phyloP scores from a whole-genome alignment of 768 basidiomycete species.

The Leccinum barrowsii region DNA sequence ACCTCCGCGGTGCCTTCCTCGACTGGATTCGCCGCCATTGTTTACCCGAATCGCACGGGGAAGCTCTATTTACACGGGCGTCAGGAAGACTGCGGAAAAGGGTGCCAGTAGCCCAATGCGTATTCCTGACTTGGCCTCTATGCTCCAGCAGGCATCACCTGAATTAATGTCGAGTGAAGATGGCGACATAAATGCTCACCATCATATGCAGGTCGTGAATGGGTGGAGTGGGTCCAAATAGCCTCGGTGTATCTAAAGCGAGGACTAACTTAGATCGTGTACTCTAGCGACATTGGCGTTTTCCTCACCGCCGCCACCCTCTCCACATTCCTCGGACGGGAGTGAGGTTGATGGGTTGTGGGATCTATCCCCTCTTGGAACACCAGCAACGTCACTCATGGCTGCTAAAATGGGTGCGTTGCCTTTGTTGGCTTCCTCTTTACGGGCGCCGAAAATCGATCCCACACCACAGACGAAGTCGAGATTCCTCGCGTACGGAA shows the following conservation, averaged over 20 bases:
- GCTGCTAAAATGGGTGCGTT: conserved; percentile 50
- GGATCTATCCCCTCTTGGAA: conserved; percentile 44
- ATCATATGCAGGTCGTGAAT: conserved; percentile 56
- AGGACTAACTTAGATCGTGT: conserved; percentile 6
- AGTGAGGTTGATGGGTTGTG: conserved; percentile 55
- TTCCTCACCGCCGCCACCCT: conserved; percentile 39
- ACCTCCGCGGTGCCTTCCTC: conserved; percentile 24
- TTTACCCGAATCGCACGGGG: conserved; percentile 36
- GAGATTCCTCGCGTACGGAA: conserved; percentile 51
- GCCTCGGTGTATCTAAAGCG: neutral
- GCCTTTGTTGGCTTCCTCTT: neutral
- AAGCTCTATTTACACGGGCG: neutral
- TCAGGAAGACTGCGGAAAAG: neutral
- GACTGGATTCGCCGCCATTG: conserved; percentile 39
- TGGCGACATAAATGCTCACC: conserved; percentile 37
- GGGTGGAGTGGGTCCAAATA: conserved; percentile 55
- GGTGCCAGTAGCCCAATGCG: conserved; percentile 10
- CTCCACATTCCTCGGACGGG: conserved; percentile 32
- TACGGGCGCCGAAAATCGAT: conserved; percentile 3
- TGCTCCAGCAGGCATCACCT: conserved; percentile 21
- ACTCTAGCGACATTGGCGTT: conserved; percentile 34
- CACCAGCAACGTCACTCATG: conserved; percentile 37
- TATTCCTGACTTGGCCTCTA: conserved; percentile 26
- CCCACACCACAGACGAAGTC: conserved; percentile 40
- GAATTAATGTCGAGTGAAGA: conserved; percentile 38